Evolutionary conservation across 768 basidiomycete species (phyloP).

Genomic region (Termitomyces sp.): DNA sequence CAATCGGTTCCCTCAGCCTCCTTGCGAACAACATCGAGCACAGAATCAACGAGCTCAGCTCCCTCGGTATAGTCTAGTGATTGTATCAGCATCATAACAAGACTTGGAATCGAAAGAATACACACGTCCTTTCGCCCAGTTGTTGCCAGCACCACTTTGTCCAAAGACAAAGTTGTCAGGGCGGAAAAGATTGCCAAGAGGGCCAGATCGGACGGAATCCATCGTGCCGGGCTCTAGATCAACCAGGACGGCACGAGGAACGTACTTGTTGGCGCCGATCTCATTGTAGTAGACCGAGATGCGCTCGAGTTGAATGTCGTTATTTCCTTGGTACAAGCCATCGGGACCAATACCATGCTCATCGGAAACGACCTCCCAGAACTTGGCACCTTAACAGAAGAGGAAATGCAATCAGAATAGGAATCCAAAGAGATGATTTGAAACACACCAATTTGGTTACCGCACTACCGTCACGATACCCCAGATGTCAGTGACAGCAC

Average conservation of each 20-base stretch:
- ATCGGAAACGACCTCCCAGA: conserved; percentile 98
- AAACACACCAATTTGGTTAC: conserved; percentile 95
- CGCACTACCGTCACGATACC: conserved; percentile 60
- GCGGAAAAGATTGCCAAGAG: conserved; percentile 90
- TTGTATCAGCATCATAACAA: background rate
- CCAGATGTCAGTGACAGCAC: conserved; percentile 24
- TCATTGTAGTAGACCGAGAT: conserved; percentile 99
- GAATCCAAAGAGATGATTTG: conserved; percentile 21
- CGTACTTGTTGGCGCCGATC: conserved; percentile 93
- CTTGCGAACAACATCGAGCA: conserved; percentile 97
- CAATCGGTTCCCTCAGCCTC: conserved; percentile 98
- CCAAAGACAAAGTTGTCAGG: conserved; percentile 99
- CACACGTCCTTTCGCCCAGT: conserved; percentile 99
- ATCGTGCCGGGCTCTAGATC: conserved; percentile 98
- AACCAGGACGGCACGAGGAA: conserved; percentile 95
- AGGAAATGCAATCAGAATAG: conserved; percentile 21
- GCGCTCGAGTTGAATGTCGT: conserved; percentile 94
- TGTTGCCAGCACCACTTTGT: conserved; percentile 98
- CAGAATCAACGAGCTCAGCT: conserved; percentile 97
- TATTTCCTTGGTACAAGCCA: conserved; percentile 90
- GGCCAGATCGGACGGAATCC: conserved; percentile 89
- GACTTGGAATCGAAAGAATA: conserved; percentile 23
- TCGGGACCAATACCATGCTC: conserved; percentile 96
- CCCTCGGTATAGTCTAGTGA: conserved; percentile 84
- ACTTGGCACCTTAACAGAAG: conserved; percentile 70